phyloP scores from a whole-genome alignment of 768 basidiomycete species.

The Tulasnella sp. region DNA sequence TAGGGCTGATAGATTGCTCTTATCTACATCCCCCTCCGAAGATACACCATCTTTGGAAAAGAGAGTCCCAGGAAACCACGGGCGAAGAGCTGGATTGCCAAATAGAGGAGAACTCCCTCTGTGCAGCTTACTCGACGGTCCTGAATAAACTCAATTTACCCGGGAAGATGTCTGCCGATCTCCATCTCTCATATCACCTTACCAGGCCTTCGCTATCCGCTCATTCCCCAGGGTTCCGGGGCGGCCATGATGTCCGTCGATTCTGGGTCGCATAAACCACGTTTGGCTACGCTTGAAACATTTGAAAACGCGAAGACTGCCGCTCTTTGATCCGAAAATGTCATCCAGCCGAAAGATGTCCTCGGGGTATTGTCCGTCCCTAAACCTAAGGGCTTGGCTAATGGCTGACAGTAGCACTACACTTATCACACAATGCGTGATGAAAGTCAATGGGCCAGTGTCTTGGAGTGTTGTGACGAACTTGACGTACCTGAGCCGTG shows the following conservation, averaged over 20 bases:
- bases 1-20: no score
- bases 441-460: background rate
- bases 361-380: background rate
- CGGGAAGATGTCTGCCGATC: background rate
- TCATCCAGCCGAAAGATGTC: background rate
- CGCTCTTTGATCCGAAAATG: background rate
- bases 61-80: no score
- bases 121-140: background rate
- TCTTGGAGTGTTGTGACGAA: background rate
- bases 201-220: background rate
- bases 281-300: background rate
- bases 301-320: background rate
- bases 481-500: background rate
- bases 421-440: background rate
- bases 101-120: background rate
- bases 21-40: no score
- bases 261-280: background rate
- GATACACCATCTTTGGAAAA: no score
- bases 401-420: background rate
- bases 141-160: background rate
- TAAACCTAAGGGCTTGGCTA: background rate
- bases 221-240: background rate
- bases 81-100: background rate
- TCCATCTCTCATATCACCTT: background rate
- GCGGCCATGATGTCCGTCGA: background rate